These are phyloP conservation scores for Corymbia citriodora DNA, from an alignment of 441 rosid species.

Conservation along the genomic window DNA sequence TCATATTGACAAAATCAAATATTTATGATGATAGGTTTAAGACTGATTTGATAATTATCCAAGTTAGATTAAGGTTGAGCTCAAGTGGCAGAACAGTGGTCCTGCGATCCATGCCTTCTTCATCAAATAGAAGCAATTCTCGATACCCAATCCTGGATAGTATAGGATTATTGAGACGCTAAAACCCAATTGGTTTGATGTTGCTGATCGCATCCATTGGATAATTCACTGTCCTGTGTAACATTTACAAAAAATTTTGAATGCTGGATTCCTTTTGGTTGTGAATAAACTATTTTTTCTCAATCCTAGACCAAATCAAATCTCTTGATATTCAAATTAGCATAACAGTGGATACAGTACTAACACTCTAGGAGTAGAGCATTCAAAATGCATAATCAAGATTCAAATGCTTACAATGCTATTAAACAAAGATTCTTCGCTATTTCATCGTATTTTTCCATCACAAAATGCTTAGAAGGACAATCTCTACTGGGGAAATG, in stretches of 20 bases:
- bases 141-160: slow-evolving; percentile 55
- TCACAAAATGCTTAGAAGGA: too few relatives aligned
- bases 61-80: neutral
- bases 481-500: too few relatives aligned
- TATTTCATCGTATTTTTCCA: neutral
- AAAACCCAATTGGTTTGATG: slow-evolving; percentile 78
- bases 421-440: neutral
- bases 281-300: neutral
- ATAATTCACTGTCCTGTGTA: slow-evolving; percentile 52
- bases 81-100: neutral
- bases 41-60: too few relatives aligned
- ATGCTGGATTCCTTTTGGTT: neutral
- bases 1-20: too few relatives aligned
- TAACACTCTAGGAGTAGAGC: too few relatives aligned
- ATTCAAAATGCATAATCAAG: neutral
- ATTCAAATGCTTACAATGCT: neutral
- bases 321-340: neutral
- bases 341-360: neutral
- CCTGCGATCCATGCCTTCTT: slow-evolving; percentile 52
- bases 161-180: slow-evolving; percentile 62
- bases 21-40: too few relatives aligned
- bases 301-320: neutral
- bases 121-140: slow-evolving; percentile 66
- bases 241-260: neutral
- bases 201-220: slow-evolving; percentile 75